Conservation (phyloP, 2,329 filamentous ascomycete genomes). For the Colletotrichum tabaci region DNA sequence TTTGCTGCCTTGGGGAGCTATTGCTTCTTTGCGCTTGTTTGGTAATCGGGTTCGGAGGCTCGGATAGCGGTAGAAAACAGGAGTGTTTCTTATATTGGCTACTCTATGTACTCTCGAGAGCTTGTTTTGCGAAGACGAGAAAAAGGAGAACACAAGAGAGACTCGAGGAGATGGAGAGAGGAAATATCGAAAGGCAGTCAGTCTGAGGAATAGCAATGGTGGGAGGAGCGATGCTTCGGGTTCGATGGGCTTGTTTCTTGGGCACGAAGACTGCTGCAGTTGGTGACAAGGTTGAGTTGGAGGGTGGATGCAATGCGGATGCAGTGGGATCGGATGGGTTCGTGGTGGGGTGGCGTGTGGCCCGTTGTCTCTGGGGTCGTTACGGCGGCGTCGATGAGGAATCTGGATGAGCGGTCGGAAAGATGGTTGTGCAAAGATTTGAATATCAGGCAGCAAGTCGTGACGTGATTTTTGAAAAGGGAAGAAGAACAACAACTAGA, state of each 20-base stretch:
- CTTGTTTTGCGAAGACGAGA: slow-evolving; percentile 7
- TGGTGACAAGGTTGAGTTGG: slow-evolving; percentile 25
- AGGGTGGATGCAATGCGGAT: slow-evolving; percentile 23
- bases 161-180: slow-evolving; percentile 25
- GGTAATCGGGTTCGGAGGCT: slow-evolving; percentile 28
- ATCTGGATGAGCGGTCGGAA: neutral
- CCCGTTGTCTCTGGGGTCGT: slow-evolving; percentile 10
- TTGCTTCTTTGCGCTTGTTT: slow-evolving; percentile 13
- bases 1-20: slow-evolving; percentile 14
- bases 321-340: slow-evolving; percentile 30
- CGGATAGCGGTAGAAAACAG: slow-evolving; percentile 35
- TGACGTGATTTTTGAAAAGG: neutral
- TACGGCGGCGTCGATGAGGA: slow-evolving; percentile 4
- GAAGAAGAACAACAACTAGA: no score
- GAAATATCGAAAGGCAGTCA: slow-evolving; percentile 16
- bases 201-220: slow-evolving; percentile 18
- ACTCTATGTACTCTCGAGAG: slow-evolving; percentile 35
- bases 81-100: slow-evolving; percentile 41
- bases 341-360: slow-evolving; percentile 34
- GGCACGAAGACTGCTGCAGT: slow-evolving; percentile 36
- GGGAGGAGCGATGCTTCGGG: slow-evolving; percentile 26
- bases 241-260: slow-evolving; percentile 30
- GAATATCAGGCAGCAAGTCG: neutral
- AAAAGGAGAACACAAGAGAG: slow-evolving; percentile 20
- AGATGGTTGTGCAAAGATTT: neutral